These are phyloP conservation scores for Trichosporon ovoides DNA, from an alignment of 1,284 basidiomycete species.

Conservation along the genomic window DNA sequence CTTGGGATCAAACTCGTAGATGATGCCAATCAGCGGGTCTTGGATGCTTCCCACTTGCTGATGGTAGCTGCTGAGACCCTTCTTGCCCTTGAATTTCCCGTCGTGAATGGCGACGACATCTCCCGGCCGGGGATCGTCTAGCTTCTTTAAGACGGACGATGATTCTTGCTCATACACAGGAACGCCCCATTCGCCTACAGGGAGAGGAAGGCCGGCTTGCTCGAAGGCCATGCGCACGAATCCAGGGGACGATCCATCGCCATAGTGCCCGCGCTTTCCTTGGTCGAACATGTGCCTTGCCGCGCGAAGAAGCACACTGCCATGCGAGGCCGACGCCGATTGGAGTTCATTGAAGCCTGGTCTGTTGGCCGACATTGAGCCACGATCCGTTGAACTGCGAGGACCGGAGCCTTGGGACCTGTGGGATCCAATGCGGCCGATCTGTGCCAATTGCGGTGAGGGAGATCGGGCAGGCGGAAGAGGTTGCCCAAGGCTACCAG, in stretches of 20 bases:
- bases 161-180: slow-evolving; percentile 69
- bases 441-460: not conserved
- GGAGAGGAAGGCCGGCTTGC: slow-evolving; percentile 33
- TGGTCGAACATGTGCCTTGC: slow-evolving; percentile 65
- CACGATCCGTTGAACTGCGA: not conserved
- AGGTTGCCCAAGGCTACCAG: not conserved
- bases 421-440: not conserved
- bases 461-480: not conserved
- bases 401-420: not conserved
- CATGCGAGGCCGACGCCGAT: slow-evolving; percentile 65
- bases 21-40: slow-evolving; percentile 66
- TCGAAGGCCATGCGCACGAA: slow-evolving; percentile 64
- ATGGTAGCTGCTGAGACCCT: slow-evolving; percentile 65
- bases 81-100: slow-evolving; percentile 81
- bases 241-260: slow-evolving; percentile 73
- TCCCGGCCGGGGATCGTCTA: slow-evolving; percentile 70
- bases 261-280: slow-evolving; percentile 67
- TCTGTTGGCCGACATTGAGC: slow-evolving; percentile 9
- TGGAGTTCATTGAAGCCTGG: slow-evolving; percentile 58
- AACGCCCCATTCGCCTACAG: slow-evolving; percentile 59
- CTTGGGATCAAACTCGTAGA: slow-evolving; percentile 67
- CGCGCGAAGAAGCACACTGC: slow-evolving; percentile 64
- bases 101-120: slow-evolving; percentile 72
- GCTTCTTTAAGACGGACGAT: slow-evolving; percentile 60
- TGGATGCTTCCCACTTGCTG: slow-evolving; percentile 57